Evolutionary conservation across 257 asterid genomes (phyloP).

Genomic region (Penstemon newberryi): DNA sequence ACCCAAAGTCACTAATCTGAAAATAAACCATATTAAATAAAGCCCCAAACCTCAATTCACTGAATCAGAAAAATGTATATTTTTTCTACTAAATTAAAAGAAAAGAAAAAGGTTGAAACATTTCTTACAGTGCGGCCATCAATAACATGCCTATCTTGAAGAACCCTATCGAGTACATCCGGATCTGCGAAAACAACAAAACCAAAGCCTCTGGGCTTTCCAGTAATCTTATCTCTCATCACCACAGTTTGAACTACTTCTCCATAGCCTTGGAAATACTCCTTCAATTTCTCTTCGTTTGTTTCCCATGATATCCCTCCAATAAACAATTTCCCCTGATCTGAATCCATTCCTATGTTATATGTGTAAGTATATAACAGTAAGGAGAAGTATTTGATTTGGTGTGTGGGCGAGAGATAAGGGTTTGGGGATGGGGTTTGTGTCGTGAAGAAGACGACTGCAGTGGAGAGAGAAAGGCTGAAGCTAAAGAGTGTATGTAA

Average conservation of each 20-base stretch:
- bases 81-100: neutral
- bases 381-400: neutral
- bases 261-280: conserved; percentile 69
- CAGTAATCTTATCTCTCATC: conserved; percentile 72
- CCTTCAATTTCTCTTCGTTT: conserved; percentile 68
- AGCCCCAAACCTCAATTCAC: neutral
- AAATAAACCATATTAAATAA: neutral
- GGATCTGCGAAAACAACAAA: conserved; percentile 89
- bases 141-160: conserved; percentile 71
- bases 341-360: conserved; percentile 63
- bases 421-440: conserved; percentile 28
- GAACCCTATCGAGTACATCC: conserved; percentile 60
- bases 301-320: conserved; percentile 97
- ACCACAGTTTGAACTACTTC: conserved; percentile 82
- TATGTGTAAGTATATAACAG: too few species aligned
- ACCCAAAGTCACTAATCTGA: neutral
- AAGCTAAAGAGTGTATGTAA: neutral
- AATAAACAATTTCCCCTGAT: conserved; percentile 85
- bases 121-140: conserved; percentile 82
- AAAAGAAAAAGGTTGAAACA: neutral
- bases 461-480: neutral
- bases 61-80: neutral
- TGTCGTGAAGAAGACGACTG: conserved; percentile 24
- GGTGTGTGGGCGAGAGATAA: neutral
- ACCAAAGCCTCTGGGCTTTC: conserved; percentile 83